These are phyloP conservation scores for Oryza meridionalis DNA, from an alignment of 176 grass and related monocot genomes.

Conservation along the genomic window DNA sequence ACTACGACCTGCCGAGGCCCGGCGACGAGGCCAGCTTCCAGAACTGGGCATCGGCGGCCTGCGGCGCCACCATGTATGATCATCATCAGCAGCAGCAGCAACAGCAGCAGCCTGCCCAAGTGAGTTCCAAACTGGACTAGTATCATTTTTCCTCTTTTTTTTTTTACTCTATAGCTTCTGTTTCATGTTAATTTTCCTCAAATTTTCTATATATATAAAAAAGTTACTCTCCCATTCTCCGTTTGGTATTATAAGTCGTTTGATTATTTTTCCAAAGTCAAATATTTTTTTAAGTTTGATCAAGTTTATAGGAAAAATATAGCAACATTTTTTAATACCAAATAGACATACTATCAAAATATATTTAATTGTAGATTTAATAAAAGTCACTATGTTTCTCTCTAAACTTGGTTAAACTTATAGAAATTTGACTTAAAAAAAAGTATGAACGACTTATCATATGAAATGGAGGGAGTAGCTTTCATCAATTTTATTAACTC, in stretches of 20 bases:
- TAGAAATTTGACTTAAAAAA: too few relatives aligned
- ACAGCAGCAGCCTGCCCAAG: conserved; percentile 54
- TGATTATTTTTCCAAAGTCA: too few relatives aligned
- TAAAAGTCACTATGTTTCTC: too few relatives aligned
- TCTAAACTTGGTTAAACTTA: too few relatives aligned
- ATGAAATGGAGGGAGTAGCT: background rate
- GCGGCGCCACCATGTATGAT: conserved; percentile 52
- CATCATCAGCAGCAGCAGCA: conserved; percentile 45
- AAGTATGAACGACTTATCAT: background rate
- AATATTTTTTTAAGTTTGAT: too few relatives aligned
- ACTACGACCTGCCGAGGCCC: conserved; percentile 59
- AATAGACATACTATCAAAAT: too few relatives aligned
- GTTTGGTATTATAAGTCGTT: too few relatives aligned
- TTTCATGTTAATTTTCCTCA: background rate
- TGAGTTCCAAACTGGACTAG: conserved; percentile 36
- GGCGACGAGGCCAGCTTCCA: conserved; percentile 72
- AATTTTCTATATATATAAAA: too few relatives aligned
- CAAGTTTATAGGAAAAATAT: too few relatives aligned
- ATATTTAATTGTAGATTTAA: too few relatives aligned
- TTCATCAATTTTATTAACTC: background rate
- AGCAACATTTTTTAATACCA: too few relatives aligned
- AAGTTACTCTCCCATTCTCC: too few relatives aligned
- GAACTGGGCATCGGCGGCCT: conserved; percentile 63
- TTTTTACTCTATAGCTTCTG: background rate
- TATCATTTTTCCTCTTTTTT: background rate